Percentiles rank a stretch among this genome's conserved stretches.
Evolutionary conservation across 768 basidiomycete genomes (phyloP).

Genomic region (Mycena chlorophos): DNA sequence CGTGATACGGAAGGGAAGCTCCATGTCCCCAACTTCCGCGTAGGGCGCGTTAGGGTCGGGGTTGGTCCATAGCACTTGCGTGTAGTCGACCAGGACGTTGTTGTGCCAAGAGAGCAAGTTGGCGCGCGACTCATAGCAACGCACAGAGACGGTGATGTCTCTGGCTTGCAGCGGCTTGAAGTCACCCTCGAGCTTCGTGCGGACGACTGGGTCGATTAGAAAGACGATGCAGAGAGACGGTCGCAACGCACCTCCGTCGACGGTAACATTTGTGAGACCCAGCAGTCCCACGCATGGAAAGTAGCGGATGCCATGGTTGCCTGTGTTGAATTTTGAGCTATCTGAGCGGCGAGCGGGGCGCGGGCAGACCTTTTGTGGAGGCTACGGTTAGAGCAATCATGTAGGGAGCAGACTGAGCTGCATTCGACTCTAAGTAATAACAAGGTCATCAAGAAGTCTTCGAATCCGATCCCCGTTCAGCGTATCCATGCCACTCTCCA

Average conservation of each 20-base stretch:
- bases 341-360: conserved; percentile 4
- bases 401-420: not conserved
- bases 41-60: conserved; percentile 45
- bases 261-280: conserved; percentile 75
- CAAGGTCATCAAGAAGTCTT: too few species aligned
- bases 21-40: conserved; percentile 61
- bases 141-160: conserved; percentile 69
- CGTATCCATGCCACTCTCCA: too few species aligned
- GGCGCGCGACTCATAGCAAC: conserved; percentile 80
- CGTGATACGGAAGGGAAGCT: conserved; percentile 70
- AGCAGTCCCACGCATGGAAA: conserved; percentile 80
- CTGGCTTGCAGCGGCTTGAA: conserved; percentile 64
- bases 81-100: conserved; percentile 68
- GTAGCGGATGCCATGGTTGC: conserved; percentile 66
- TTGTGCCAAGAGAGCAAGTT: conserved; percentile 56
- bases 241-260: conserved; percentile 65
- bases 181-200: conserved; percentile 71
- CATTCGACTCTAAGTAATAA: conserved; percentile 4
- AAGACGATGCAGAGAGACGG: conserved; percentile 10
- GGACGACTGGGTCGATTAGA: conserved; percentile 51
- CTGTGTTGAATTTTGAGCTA: conserved; percentile 30
- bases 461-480: not conserved
- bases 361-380: conserved; percentile 53
- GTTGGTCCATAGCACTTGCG: conserved; percentile 67
- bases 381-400: conserved; percentile 47